phyloP scores from a whole-genome alignment of 2,329 filamentous ascomycete species.

The Fusarium hainanense region DNA sequence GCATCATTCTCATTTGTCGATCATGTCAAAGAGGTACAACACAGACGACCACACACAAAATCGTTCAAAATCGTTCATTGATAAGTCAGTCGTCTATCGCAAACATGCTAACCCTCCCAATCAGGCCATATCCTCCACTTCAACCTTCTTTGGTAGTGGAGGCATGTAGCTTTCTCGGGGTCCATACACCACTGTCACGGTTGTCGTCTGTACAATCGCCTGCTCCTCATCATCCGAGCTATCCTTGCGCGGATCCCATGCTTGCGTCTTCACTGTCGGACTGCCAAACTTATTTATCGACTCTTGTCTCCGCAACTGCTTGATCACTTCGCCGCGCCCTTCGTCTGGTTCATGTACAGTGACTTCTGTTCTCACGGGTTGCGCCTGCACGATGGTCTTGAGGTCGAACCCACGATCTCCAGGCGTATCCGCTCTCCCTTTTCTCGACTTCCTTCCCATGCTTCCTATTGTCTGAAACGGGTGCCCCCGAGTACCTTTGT shows the following conservation, averaged over 20 bases:
- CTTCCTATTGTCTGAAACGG: slow-evolving; percentile 38
- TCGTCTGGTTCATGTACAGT: slow-evolving; percentile 25
- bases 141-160: neutral
- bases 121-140: neutral
- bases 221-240: slow-evolving; percentile 33
- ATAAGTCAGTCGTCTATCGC: neutral
- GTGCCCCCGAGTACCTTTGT: slow-evolving; percentile 24
- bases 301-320: slow-evolving; percentile 38
- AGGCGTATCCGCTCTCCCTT: slow-evolving; percentile 16
- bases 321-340: slow-evolving; percentile 26
- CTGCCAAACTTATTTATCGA: slow-evolving; percentile 40
- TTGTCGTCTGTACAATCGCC: slow-evolving; percentile 43
- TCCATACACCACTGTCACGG: slow-evolving; percentile 42
- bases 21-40: neutral
- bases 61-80: neutral
- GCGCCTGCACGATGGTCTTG: slow-evolving; percentile 36
- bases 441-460: slow-evolving; percentile 1
- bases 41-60: neutral
- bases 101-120: neutral
- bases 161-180: slow-evolving; percentile 23
- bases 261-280: slow-evolving; percentile 13
- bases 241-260: slow-evolving; percentile 18
- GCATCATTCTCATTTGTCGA: neutral
- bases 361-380: slow-evolving; percentile 34
- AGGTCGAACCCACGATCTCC: slow-evolving; percentile 38